Conservation (phyloP, 805 yeast genomes). For the Candida stauntonica region DNA sequence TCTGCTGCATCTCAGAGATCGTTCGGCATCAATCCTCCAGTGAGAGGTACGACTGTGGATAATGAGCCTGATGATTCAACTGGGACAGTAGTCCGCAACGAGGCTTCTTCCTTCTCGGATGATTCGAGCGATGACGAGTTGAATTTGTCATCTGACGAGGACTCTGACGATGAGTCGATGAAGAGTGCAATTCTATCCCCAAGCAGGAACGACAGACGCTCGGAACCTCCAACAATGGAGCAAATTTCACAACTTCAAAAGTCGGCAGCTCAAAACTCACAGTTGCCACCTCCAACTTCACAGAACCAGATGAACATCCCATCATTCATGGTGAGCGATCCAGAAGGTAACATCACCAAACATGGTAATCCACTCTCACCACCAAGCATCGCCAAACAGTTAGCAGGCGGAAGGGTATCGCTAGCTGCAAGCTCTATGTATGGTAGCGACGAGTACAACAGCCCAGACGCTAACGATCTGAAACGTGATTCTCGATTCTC, state of each 20-base stretch:
- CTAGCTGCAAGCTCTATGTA: constrained; percentile 14
- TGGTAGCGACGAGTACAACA: background rate
- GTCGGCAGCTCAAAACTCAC: background rate
- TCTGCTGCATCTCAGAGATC: background rate
- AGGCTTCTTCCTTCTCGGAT: constrained; percentile 1
- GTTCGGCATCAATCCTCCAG: too few species aligned
- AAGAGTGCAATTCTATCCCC: constrained; percentile 18
- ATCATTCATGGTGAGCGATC: constrained; percentile 12
- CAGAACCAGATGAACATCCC: constrained; percentile 5
- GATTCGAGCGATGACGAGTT: constrained; percentile 15
- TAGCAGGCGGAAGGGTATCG: constrained; percentile 5
- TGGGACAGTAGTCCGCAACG: background rate
- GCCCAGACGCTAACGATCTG: background rate
- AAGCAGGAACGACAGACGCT: constrained; percentile 3
- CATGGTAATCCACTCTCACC: constrained; percentile 6
- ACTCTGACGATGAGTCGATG: constrained; percentile 18
- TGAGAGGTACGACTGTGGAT: too few species aligned
- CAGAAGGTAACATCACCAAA: constrained; percentile 5
- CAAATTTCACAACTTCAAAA: constrained; percentile 1
- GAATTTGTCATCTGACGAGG: constrained; percentile 9
- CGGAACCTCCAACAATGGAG: constrained; percentile 2
- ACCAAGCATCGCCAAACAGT: constrained; percentile 1
- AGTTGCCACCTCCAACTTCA: constrained; percentile 3
- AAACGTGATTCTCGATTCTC: constrained; percentile 3
- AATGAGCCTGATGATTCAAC: background rate